phyloP scores from a whole-genome alignment of 768 basidiomycete species.

The Suillus americanus region DNA sequence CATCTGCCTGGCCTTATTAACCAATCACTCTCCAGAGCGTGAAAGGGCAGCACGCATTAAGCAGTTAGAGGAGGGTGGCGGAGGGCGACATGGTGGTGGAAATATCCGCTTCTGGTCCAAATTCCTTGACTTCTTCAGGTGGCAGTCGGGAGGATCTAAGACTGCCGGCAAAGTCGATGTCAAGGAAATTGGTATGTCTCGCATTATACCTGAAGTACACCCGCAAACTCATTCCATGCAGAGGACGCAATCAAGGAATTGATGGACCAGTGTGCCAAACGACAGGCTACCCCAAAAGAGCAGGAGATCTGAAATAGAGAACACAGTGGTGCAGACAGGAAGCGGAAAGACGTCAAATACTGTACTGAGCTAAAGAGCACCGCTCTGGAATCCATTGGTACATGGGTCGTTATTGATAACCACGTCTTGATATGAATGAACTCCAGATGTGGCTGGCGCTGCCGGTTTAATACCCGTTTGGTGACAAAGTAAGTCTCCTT shows the following conservation, averaged over 20 bases:
- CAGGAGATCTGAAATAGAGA: conserved; percentile 6
- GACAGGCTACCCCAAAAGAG: not conserved
- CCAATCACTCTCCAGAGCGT: not conserved
- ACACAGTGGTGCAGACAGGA: conserved; percentile 10
- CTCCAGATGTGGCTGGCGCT: not conserved
- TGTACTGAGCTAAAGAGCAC: conserved; percentile 8
- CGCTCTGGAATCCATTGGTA: conserved; percentile 6
- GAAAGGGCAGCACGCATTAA: not conserved
- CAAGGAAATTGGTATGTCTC: not conserved
- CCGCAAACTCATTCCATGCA: not conserved
- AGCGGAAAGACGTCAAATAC: conserved; percentile 14
- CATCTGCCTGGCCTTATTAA: not conserved
- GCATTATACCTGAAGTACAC: not conserved
- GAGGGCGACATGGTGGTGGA: not conserved
- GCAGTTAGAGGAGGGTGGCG: not conserved
- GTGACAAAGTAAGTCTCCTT: not conserved
- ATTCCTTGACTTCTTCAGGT: not conserved
- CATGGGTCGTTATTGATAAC: not conserved
- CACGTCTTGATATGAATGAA: not conserved
- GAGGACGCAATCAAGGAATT: not conserved
- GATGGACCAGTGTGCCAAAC: not conserved
- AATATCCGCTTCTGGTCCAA: not conserved
- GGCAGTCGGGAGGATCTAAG: not conserved
- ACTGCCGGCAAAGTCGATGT: not conserved
- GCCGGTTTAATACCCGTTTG: not conserved